Percentiles rank a stretch among this genome's conserved stretches.
Evolutionary conservation across 2,329 filamentous ascomycete genomes (phyloP).

Genomic region (Harringtonia lauricola): DNA sequence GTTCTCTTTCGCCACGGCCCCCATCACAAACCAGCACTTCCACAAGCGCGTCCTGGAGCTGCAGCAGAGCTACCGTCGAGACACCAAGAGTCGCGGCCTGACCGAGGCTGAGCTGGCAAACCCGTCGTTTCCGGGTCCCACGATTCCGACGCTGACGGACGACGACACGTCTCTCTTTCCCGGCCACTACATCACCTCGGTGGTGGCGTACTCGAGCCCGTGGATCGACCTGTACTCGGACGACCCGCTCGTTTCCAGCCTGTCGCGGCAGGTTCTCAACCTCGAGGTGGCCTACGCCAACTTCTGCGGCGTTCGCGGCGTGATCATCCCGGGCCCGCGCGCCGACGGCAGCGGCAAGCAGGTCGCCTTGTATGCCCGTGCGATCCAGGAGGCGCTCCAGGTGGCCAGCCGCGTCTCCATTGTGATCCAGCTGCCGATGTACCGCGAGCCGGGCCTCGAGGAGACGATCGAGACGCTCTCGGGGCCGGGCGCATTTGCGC

Average conservation of each 20-base stretch:
- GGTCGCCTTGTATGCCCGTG: slow-evolving; percentile 69
- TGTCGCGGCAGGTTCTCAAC: slow-evolving; percentile 83
- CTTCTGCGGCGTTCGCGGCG: slow-evolving; percentile 80
- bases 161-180: slow-evolving; percentile 69
- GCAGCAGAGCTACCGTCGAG: slow-evolving; percentile 43
- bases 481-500: slow-evolving; percentile 22
- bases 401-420: slow-evolving; percentile 69
- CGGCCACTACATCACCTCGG: slow-evolving; percentile 55
- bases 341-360: slow-evolving; percentile 37
- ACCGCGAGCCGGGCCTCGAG: slow-evolving; percentile 55
- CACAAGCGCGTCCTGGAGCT: slow-evolving; percentile 55
- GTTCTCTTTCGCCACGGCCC: slow-evolving; percentile 71
- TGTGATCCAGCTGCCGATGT: slow-evolving; percentile 75
- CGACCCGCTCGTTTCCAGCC: slow-evolving; percentile 70
- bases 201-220: slow-evolving; percentile 70
- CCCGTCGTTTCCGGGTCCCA: slow-evolving; percentile 40
- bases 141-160: slow-evolving; percentile 60
- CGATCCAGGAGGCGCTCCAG: slow-evolving; percentile 67
- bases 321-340: slow-evolving; percentile 71
- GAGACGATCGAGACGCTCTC: slow-evolving; percentile 42
- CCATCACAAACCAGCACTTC: slow-evolving; percentile 67
- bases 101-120: slow-evolving; percentile 28
- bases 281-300: slow-evolving; percentile 90
- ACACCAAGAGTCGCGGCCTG: slow-evolving; percentile 22
- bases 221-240: slow-evolving; percentile 87